Percentiles rank a stretch among this genome's conserved stretches.
phyloP scores from a whole-genome alignment of 306 rosid genomes.

The Quercus suber region DNA sequence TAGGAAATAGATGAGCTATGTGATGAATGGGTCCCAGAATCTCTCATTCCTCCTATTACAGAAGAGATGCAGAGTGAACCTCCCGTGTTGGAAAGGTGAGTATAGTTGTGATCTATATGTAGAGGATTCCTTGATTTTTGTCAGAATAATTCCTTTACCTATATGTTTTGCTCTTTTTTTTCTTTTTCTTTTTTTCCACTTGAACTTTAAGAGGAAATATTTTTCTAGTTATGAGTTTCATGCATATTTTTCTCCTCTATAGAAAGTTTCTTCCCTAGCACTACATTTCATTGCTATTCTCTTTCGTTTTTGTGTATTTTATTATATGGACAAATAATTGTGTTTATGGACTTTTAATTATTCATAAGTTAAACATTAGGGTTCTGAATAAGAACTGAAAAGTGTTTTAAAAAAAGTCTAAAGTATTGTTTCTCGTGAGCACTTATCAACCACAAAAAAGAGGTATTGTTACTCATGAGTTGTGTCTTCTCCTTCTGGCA shows the following conservation, averaged over 20 bases:
- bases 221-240: background rate
- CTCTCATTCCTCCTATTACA: conserved; percentile 79
- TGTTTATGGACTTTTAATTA: conserved; percentile 3
- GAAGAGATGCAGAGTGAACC: conserved; percentile 73
- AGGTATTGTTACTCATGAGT: conserved; percentile 21
- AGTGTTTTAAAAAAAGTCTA: background rate
- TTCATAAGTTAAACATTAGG: background rate
- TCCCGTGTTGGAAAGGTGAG: conserved; percentile 89
- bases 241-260: background rate
- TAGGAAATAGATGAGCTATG: conserved; percentile 96
- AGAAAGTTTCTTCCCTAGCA: background rate
- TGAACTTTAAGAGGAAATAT: background rate
- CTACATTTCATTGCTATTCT: background rate
- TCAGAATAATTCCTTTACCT: background rate
- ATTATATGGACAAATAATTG: background rate
- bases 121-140: background rate
- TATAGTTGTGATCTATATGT: conserved; percentile 21
- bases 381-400: conserved; percentile 6
- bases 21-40: conserved; percentile 92
- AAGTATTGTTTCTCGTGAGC: conserved; percentile 21
- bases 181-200: background rate
- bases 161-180: background rate
- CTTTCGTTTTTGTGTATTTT: background rate
- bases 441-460: too few relatives aligned
- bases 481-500: conserved; percentile 39